These are phyloP conservation scores for Exidia glandulosa DNA, from an alignment of 768 basidiomycete species.

Conservation along the genomic window DNA sequence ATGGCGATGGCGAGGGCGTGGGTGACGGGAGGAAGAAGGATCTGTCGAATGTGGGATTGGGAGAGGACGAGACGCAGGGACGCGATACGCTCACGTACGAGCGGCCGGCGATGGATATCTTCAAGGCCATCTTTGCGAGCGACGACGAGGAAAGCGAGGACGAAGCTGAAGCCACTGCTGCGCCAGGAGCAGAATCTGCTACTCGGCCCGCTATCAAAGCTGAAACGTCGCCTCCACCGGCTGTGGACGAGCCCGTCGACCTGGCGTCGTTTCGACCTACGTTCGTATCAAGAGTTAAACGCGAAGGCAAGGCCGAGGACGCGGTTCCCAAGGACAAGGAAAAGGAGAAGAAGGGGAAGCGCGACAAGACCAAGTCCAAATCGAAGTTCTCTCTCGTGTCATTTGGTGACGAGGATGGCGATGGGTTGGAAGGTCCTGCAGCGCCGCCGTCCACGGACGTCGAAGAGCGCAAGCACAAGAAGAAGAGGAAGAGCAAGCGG, in stretches of 20 bases:
- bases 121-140: slow-evolving; percentile 96
- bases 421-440: slow-evolving; percentile 30
- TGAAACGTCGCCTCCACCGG: slow-evolving; percentile 5
- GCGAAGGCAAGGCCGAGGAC: slow-evolving; percentile 20
- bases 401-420: slow-evolving; percentile 66
- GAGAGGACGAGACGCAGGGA: slow-evolving; percentile 87
- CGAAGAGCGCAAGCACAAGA: slow-evolving; percentile 23
- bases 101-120: slow-evolving; percentile 82
- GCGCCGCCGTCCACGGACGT: slow-evolving; percentile 12
- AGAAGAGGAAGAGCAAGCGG: slow-evolving; percentile 23
- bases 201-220: neutral
- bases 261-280: slow-evolving; percentile 76
- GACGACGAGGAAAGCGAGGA: slow-evolving; percentile 81
- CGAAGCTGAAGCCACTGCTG: slow-evolving; percentile 29
- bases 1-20: neutral
- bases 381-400: slow-evolving; percentile 45
- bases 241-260: slow-evolving; percentile 32
- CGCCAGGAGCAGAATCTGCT: neutral
- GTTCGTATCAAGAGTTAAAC: slow-evolving; percentile 56
- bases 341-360: slow-evolving; percentile 36
- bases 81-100: slow-evolving; percentile 80
- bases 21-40: slow-evolving; percentile 32
- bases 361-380: slow-evolving; percentile 35
- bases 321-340: slow-evolving; percentile 23
- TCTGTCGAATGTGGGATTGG: slow-evolving; percentile 75